Evolutionary conservation across 1,284 basidiomycete genomes (phyloP), one percentile per base, ranked within the genome.

Genomic region (Pascua guehoae): DNA sequence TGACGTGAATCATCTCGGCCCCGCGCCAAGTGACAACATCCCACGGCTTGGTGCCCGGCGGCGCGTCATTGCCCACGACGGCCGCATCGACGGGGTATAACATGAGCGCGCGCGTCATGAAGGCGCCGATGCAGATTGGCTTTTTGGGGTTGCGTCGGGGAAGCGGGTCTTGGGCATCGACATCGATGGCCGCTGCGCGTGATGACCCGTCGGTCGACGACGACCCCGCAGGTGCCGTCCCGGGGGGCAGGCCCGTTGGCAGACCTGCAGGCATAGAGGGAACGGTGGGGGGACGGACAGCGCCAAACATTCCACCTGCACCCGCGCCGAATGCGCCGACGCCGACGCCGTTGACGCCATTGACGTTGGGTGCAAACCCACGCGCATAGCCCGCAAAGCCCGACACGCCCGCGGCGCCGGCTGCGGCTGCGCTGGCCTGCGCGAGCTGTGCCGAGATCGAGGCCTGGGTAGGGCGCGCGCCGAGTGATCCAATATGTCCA

Each of bases 1-100:
- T 86, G 38, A 93, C 88, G 44, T 83, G 80, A 10, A 85, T 84
- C 85, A 88, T 91, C 63, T 92, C 89, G 7, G 79, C 76, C 10
- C 85, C 68, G 46, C 67, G 56, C 32, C 53, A 65, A 12, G 51
- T n/a, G n/a, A 74, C 66, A 16, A 74, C 47, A 32, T 72, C 66
- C 47, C 57, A 65, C 49, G 63, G 65, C 47, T 48, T 61, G 36
- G 52, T 49, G 24, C 63, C 62, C 73, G 65, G 56, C 46, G 63
- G 63, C 11, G 66, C 81, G 78, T 48, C 62, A 42, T 56, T 54
- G 56, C 81, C 82, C 8, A 81, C 77, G 37, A 81, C 72, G 17
- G 90, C 78, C 68, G 91, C 92, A 18, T 81, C 70, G n/a, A 88
- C 83, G 4, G 90, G 91, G 75, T 93, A 93, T 9, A 94, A 81